Evolutionary conservation across 306 rosid genomes (phyloP).

Genomic region (Citrullus colocynthis): DNA sequence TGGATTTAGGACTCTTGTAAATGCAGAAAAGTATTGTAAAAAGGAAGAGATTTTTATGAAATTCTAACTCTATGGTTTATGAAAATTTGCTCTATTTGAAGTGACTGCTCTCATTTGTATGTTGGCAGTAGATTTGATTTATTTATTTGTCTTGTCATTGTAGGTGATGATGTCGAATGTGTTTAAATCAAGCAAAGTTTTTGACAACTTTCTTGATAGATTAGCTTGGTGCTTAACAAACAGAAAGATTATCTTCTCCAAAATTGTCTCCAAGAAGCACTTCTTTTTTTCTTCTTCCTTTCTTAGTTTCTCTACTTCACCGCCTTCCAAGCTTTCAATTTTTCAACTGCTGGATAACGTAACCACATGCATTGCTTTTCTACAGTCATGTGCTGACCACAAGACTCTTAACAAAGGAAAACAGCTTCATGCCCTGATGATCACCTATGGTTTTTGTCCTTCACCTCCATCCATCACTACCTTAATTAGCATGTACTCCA

Average conservation of each 20-base stretch:
- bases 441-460: slow-evolving; percentile 37
- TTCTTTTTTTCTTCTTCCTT: slow-evolving; percentile 1
- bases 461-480: slow-evolving; percentile 53
- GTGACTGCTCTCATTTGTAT: neutral
- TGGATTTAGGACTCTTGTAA: neutral
- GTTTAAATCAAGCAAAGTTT: neutral
- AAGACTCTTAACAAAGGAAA: slow-evolving; percentile 39
- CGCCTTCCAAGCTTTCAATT: neutral
- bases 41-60: neutral
- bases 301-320: slow-evolving; percentile 25
- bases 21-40: neutral
- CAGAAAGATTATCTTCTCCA: slow-evolving; percentile 2
- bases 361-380: slow-evolving; percentile 33
- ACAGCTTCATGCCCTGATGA: slow-evolving; percentile 34
- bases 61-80: neutral
- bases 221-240: slow-evolving; percentile 1
- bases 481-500: slow-evolving; percentile 79
- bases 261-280: slow-evolving; percentile 1
- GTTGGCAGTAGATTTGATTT: neutral
- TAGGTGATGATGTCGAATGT: neutral
- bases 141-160: neutral
- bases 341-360: slow-evolving; percentile 12
- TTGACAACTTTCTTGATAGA: neutral
- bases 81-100: neutral
- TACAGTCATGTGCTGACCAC: slow-evolving; percentile 49